Evolutionary conservation across 306 rosid species (phyloP).

Genomic region (Cotoneaster glaucophyllus): DNA sequence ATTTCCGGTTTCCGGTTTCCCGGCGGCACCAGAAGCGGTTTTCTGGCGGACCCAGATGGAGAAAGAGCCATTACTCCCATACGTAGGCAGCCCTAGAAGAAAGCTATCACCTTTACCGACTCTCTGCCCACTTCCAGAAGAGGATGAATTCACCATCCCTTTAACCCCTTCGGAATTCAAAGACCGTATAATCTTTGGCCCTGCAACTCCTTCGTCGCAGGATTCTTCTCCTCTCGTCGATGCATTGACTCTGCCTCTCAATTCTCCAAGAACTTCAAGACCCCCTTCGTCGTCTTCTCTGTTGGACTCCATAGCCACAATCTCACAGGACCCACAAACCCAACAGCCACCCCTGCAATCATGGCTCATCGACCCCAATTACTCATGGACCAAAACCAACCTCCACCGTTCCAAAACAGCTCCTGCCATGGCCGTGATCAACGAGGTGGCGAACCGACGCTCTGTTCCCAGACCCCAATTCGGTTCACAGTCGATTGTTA

Average conservation of each 20-base stretch:
- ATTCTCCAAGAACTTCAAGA: constrained; percentile 24
- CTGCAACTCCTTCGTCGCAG: constrained; percentile 36
- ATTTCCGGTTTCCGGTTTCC: neutral
- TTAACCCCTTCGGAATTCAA: constrained; percentile 60
- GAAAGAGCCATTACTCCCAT: constrained; percentile 73
- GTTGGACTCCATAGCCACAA: constrained; percentile 13
- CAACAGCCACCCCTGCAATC: constrained; percentile 20
- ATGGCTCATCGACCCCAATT: constrained; percentile 69
- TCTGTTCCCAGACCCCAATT: constrained; percentile 46
- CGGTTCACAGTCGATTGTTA: constrained; percentile 46
- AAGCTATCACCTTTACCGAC: constrained; percentile 3
- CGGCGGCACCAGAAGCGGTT: neutral
- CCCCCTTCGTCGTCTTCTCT: constrained; percentile 40
- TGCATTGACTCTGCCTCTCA: constrained; percentile 45
- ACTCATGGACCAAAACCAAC: constrained; percentile 39
- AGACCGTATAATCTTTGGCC: constrained; percentile 79
- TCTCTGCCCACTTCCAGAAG: constrained; percentile 53
- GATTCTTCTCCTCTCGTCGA: constrained; percentile 57
- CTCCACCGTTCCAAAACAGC: constrained; percentile 91
- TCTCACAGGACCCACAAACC: constrained; percentile 22
- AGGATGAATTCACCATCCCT: constrained; percentile 52
- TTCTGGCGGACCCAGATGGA: constrained; percentile 42
- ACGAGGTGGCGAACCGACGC: constrained; percentile 27
- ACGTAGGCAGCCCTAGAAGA: constrained; percentile 42
- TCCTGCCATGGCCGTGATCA: constrained; percentile 79